These are phyloP conservation scores for Asclepias syriaca DNA, from an alignment of 257 asterid genomes.

Conservation along the genomic window DNA sequence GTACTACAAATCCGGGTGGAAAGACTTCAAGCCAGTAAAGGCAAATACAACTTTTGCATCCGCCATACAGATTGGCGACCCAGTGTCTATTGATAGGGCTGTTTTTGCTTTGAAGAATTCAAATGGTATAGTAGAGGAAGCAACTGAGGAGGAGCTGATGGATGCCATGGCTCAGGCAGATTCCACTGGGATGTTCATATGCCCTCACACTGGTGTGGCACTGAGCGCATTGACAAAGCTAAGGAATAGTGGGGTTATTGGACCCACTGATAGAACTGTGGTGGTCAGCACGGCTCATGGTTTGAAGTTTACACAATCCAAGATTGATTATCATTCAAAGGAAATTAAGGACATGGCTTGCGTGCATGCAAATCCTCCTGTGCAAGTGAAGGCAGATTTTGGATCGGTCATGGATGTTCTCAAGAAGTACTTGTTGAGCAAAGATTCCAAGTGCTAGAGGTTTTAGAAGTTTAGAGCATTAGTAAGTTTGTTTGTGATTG, in stretches of 20 bases:
- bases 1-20: conserved; percentile 77
- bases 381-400: conserved; percentile 36
- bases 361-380: conserved; percentile 18
- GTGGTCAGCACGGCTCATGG: conserved; percentile 23
- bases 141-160: conserved; percentile 90
- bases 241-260: conserved; percentile 12
- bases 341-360: conserved; percentile 36
- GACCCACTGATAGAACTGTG: conserved; percentile 16
- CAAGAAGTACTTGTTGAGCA: conserved; percentile 54
- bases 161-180: conserved; percentile 90
- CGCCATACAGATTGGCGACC: conserved; percentile 90
- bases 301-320: conserved; percentile 19
- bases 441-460: conserved; percentile 34
- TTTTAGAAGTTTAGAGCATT: neutral
- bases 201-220: conserved; percentile 95
- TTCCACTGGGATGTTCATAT: conserved; percentile 87
- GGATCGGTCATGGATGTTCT: conserved; percentile 93
- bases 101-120: conserved; percentile 62
- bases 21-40: conserved; percentile 65
- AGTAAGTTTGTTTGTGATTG: conserved; percentile 3
- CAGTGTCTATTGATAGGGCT: conserved; percentile 86
- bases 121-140: conserved; percentile 83
- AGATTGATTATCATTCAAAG: conserved; percentile 44
- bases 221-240: conserved; percentile 61
- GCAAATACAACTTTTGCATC: conserved; percentile 82